Evolutionary conservation across 495 filamentous ascomycete species (phyloP), one percentile per base, ranked within the genome.

Genomic region (Poronia punctata): DNA sequence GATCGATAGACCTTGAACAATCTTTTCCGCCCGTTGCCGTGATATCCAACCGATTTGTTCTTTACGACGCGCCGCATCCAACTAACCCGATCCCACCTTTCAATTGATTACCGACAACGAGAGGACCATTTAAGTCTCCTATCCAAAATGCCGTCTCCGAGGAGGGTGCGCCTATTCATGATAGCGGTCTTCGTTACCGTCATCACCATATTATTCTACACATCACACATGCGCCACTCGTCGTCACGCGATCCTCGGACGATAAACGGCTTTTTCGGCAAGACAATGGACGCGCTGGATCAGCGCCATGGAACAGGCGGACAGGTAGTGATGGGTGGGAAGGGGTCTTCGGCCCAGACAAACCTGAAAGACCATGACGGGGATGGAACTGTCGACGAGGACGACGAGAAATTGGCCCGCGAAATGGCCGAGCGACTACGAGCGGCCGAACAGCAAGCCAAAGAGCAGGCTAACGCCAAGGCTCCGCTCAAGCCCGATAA

Each of bases 131-230:
- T n/a, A n/a, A n/a, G n/a, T n/a, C 7, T 21, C 21, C 27, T 10
- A 11, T 15, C 12, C 27, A 68, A 32, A 29, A 89, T 93, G 86
- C 76, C 79, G 52, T 85, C 84, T 1, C 71, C 72, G 51, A 75
- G 86, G 42, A 78, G 84, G 38, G 44, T 85, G 28, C 78, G 77
- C 38, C 59, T 78, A 25, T 56, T 83, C 19, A 65, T 68, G 35
- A 64, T 84, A 56, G 57, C 74, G 21, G 61, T 79, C 35, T 49
- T 86, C 40, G 66, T 72, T 40, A 60, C 69, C 31, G 53, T 84
- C 26, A 61, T 83, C 39, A 61, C 74, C 40, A 65, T 76, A 15
- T 65, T 85, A 30, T 85, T 85, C 60, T 72, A 80, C 50, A 78
- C 78, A 49, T 66, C 64, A 7, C 59, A 60, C 23, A 45, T 57